phyloP scores from a whole-genome alignment of 352 stramenopile genomes.

The Phytophthora syringae region DNA sequence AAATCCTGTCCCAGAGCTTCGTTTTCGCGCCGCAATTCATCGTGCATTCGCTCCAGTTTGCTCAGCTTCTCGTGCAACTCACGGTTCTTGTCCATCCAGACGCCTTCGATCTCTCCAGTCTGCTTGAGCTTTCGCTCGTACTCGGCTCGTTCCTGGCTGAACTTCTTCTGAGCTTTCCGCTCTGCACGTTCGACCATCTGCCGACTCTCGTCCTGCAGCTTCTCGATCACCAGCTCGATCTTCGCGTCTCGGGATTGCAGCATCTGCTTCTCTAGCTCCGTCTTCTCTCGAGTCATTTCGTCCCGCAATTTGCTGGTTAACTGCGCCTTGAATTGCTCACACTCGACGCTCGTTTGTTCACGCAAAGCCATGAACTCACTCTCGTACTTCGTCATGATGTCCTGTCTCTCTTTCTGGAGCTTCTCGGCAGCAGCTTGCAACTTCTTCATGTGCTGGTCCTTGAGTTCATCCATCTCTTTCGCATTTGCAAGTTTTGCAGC shows the following conservation, averaged over 20 bases:
- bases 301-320: constrained; percentile 57
- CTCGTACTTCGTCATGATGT: constrained; percentile 70
- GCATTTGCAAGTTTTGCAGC: constrained; percentile 52
- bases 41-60: constrained; percentile 52
- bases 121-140: constrained; percentile 80
- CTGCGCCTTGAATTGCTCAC: constrained; percentile 69
- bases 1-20: constrained; percentile 51
- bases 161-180: constrained; percentile 49
- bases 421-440: constrained; percentile 45
- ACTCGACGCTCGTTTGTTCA: constrained; percentile 67
- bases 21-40: constrained; percentile 57
- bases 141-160: constrained; percentile 67
- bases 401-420: constrained; percentile 68
- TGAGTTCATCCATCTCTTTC: constrained; percentile 72
- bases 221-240: constrained; percentile 84
- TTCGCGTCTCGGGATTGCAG: constrained; percentile 75
- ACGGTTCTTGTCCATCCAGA: constrained; percentile 90
- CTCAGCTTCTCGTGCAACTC: constrained; percentile 75
- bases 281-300: constrained; percentile 66
- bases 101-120: constrained; percentile 74
- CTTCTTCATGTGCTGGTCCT: constrained; percentile 47
- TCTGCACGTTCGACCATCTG: constrained; percentile 62
- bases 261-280: constrained; percentile 74
- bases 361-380: constrained; percentile 54
- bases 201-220: constrained; percentile 75